Evolutionary conservation across 2,329 filamentous ascomycete genomes (phyloP).

Genomic region (Trichoderma koningii): DNA sequence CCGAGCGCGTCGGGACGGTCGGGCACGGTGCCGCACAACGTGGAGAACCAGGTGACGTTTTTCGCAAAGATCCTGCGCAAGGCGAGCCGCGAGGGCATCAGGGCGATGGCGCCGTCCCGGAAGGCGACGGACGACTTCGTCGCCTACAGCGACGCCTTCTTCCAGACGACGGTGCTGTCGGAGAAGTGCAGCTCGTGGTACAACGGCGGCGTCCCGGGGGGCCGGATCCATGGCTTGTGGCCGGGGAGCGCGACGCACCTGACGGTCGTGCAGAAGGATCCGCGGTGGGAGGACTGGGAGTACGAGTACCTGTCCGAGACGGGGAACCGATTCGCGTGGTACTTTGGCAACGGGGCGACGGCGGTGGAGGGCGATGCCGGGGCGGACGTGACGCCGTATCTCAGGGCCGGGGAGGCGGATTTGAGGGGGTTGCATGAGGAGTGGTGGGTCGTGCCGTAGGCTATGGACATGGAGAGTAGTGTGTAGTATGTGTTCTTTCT

Average conservation of each 20-base stretch:
- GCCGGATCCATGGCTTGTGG: constrained; percentile 68
- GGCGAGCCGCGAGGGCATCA: constrained; percentile 65
- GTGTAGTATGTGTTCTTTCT: not conserved
- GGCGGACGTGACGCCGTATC: constrained; percentile 65
- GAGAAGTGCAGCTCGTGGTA: constrained; percentile 73
- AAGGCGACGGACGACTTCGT: constrained; percentile 66
- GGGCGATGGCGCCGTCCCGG: constrained; percentile 57
- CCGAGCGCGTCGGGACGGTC: constrained; percentile 61
- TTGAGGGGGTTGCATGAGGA: constrained; percentile 65
- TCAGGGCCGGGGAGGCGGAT: constrained; percentile 59
- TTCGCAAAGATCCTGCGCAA: constrained; percentile 70
- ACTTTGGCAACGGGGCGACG: constrained; percentile 70
- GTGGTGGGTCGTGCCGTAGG: constrained; percentile 59
- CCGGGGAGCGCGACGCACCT: constrained; percentile 67
- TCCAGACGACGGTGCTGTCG: constrained; percentile 55
- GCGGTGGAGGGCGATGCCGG: constrained; percentile 56
- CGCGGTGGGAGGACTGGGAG: constrained; percentile 59
- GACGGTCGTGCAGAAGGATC: constrained; percentile 58
- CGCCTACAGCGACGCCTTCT: constrained; percentile 60
- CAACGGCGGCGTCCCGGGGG: constrained; percentile 65
- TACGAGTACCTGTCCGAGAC: constrained; percentile 49
- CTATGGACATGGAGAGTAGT: too few relatives aligned
- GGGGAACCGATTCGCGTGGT: constrained; percentile 59
- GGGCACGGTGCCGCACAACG: constrained; percentile 66
- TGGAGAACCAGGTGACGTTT: constrained; percentile 67